These are phyloP conservation scores for Lachnellula suecica DNA, from an alignment of 2,329 filamentous ascomycete genomes.

Conservation along the genomic window DNA sequence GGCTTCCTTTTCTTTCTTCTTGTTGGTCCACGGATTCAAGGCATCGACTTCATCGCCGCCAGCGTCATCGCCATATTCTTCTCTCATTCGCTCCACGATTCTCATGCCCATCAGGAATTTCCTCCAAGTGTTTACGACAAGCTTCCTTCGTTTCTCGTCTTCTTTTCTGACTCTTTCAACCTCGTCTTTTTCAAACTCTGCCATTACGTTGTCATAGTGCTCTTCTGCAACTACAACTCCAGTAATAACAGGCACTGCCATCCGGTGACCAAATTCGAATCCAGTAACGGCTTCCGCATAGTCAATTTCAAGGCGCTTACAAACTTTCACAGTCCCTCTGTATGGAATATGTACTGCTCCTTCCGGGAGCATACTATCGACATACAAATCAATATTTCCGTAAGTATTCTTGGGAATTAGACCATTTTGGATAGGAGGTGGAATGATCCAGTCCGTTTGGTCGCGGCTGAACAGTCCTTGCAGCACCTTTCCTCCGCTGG, in stretches of 20 bases:
- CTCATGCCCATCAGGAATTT: slow-evolving; percentile 84
- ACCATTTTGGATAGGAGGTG: slow-evolving; percentile 79
- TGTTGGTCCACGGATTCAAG: slow-evolving; percentile 52
- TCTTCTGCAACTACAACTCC: slow-evolving; percentile 87
- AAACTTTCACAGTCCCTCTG: slow-evolving; percentile 74
- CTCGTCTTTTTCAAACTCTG: slow-evolving; percentile 77
- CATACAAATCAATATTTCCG: slow-evolving; percentile 95
- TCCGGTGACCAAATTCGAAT: slow-evolving; percentile 93
- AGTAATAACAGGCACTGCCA: slow-evolving; percentile 88
- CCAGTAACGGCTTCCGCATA: slow-evolving; percentile 93
- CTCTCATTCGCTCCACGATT: slow-evolving; percentile 73
- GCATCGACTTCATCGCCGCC: slow-evolving; percentile 51
- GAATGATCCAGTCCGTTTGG: slow-evolving; percentile 96
- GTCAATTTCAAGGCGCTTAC: slow-evolving; percentile 80
- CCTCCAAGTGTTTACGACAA: slow-evolving; percentile 75
- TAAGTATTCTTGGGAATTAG: slow-evolving; percentile 92
- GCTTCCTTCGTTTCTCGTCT: slow-evolving; percentile 76
- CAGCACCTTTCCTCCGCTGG: slow-evolving; percentile 75
- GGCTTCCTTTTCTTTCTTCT: slow-evolving; percentile 31
- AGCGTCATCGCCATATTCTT: slow-evolving; percentile 69
- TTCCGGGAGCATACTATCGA: slow-evolving; percentile 84
- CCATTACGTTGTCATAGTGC: slow-evolving; percentile 70
- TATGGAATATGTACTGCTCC: slow-evolving; percentile 84
- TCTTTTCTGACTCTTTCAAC: slow-evolving; percentile 75
- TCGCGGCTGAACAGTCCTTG: slow-evolving; percentile 82